A percentile compares a stretch with the other conserved stretches of the same genome.
phyloP scores from a whole-genome alignment of 2,329 filamentous ascomycete species.

The Xylaria hypoxylon region DNA sequence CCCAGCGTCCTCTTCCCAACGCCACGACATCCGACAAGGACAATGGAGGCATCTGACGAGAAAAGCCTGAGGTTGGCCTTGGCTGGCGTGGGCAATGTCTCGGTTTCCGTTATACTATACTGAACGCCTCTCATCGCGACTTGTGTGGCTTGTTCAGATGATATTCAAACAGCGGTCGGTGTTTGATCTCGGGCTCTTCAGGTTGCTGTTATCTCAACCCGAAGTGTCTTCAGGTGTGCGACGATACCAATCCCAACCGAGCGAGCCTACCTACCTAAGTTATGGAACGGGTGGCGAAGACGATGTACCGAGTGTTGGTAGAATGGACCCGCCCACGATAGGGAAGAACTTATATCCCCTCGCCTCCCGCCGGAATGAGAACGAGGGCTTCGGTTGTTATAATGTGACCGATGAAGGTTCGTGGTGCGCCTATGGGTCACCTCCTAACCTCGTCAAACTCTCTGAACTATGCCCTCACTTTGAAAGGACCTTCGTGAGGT shows the following conservation, averaged over 20 bases:
- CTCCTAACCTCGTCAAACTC: background rate
- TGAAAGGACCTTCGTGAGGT: background rate
- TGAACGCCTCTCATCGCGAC: constrained; percentile 43
- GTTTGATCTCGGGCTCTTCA: background rate
- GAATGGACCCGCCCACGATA: constrained; percentile 8
- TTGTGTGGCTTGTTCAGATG: constrained; percentile 5
- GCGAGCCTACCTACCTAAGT: background rate
- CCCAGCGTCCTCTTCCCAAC: constrained; percentile 79
- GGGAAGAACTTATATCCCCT: constrained; percentile 24
- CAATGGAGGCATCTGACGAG: constrained; percentile 72
- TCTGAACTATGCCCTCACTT: constrained; percentile 24
- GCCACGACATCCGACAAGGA: constrained; percentile 77
- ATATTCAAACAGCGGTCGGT: background rate
- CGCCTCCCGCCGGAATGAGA: constrained; percentile 4
- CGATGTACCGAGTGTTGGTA: constrained; percentile 1
- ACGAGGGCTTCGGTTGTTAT: constrained; percentile 19
- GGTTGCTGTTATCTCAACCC: background rate
- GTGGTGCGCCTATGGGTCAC: background rate
- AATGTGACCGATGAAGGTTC: constrained; percentile 17
- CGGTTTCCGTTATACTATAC: constrained; percentile 35
- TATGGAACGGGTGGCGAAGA: background rate
- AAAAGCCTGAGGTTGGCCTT: constrained; percentile 59
- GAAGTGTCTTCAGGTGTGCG: background rate
- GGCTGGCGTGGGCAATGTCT: constrained; percentile 28
- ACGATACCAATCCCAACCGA: background rate